A percentile compares a stretch with the other conserved stretches of the same genome.
Conservation (phyloP, 2,329 filamentous ascomycete genomes). For the Ophiostoma populinum region DNA sequence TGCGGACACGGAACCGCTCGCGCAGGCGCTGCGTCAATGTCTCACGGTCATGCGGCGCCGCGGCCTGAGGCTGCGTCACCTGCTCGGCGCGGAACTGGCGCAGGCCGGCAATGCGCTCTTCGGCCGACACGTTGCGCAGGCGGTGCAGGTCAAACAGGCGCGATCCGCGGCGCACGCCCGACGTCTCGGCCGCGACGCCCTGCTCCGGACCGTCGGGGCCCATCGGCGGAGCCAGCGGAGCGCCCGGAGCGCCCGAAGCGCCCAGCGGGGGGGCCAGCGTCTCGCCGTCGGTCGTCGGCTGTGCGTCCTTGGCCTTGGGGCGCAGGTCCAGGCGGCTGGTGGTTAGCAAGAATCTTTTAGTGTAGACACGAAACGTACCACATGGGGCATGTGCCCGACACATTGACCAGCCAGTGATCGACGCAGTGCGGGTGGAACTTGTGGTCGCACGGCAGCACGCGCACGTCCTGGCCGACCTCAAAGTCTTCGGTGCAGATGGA, state of each 20-base stretch:
- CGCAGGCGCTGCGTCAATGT: slow-evolving; percentile 31
- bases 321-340: slow-evolving; percentile 37
- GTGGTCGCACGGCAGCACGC: slow-evolving; percentile 49
- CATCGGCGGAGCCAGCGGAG: neutral
- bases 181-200: slow-evolving; percentile 12
- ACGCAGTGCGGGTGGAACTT: slow-evolving; percentile 52
- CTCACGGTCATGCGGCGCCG: slow-evolving; percentile 18
- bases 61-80: slow-evolving; percentile 16
- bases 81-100: slow-evolving; percentile 29
- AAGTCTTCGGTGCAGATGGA: slow-evolving; percentile 59
- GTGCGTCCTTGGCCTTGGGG: slow-evolving; percentile 12
- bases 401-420: slow-evolving; percentile 53
- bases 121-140: slow-evolving; percentile 38
- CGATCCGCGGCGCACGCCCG: slow-evolving; percentile 23
- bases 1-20: slow-evolving; percentile 35
- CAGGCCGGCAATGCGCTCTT: slow-evolving; percentile 44
- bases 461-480: slow-evolving; percentile 45
- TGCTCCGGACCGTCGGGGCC: neutral
- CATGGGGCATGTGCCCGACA: slow-evolving; percentile 51
- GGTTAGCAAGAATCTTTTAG: neutral
- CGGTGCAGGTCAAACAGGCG: slow-evolving; percentile 39
- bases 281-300: slow-evolving; percentile 10
- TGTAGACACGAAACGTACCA: slow-evolving; percentile 32
- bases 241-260: slow-evolving; percentile 16
- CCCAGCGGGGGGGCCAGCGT: slow-evolving; percentile 24